Conservation (phyloP, 306 rosid species). For the Cicer cuneatum region DNA sequence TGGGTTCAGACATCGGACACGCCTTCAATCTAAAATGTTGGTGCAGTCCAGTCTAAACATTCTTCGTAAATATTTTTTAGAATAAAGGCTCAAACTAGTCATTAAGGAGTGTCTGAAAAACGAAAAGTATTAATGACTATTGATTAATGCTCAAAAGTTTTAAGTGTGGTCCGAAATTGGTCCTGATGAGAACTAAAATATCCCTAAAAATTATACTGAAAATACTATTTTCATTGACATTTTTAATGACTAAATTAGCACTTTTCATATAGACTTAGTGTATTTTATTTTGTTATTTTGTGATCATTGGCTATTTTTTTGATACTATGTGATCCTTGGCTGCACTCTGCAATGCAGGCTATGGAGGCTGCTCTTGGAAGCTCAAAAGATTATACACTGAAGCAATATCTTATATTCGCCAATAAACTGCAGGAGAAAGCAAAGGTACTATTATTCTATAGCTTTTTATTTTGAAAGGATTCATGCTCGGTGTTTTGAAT, state of each 20-base stretch:
- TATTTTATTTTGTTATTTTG: too few species aligned
- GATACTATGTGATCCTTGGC: slow-evolving; percentile 11
- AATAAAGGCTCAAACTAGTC: neutral
- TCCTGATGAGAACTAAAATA: neutral
- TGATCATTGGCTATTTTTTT: neutral
- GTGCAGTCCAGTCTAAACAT: too few species aligned
- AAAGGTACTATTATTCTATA: slow-evolving; percentile 54
- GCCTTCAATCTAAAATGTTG: too few species aligned
- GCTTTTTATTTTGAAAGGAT: neutral
- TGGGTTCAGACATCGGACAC: too few species aligned
- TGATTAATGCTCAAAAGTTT: neutral
- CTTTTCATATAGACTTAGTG: neutral
- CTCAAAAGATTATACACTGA: slow-evolving; percentile 80
- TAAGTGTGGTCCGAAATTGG: neutral
- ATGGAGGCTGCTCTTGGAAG: slow-evolving; percentile 80
- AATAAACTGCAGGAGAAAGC: slow-evolving; percentile 70
- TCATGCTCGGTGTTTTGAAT: slow-evolving; percentile 19
- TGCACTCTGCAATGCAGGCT: slow-evolving; percentile 60
- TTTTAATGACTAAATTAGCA: neutral
- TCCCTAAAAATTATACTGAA: neutral
- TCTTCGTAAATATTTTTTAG: neutral
- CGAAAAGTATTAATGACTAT: too few species aligned
- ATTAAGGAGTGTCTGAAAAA: neutral
- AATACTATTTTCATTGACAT: neutral
- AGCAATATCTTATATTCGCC: slow-evolving; percentile 75